phyloP scores from a whole-genome alignment of 192 early-diverging fungal species.

The Rhizoclosmatium sp. region DNA sequence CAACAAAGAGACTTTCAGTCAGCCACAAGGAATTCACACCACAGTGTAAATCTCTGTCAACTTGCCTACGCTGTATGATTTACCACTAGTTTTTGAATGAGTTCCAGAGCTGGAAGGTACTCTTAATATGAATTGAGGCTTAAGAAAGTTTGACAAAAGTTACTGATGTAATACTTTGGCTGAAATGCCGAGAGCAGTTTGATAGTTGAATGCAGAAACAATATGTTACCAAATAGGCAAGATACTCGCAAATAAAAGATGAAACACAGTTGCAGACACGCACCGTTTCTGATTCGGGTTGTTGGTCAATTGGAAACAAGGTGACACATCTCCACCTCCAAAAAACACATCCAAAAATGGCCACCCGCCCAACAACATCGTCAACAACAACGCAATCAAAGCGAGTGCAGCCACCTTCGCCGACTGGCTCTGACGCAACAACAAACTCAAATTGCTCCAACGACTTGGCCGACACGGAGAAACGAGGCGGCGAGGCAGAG shows the following conservation, averaged over 20 bases:
- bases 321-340: neutral
- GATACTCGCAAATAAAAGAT: neutral
- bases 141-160: too few relatives aligned
- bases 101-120: too few relatives aligned
- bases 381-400: neutral
- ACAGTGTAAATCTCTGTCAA: too few relatives aligned
- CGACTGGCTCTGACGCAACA: neutral
- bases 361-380: neutral
- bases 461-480: neutral
- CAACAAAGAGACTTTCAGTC: too few relatives aligned
- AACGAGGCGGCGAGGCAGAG: neutral
- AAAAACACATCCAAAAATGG: constrained; percentile 2
- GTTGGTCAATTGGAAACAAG: neutral
- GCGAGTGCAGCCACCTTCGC: constrained; percentile 4
- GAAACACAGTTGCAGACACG: neutral
- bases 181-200: too few relatives aligned
- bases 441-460: neutral
- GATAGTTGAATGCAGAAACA: too few relatives aligned
- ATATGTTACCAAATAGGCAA: too few relatives aligned
- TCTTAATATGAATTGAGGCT: too few relatives aligned
- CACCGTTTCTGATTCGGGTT: neutral
- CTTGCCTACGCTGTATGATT: too few relatives aligned
- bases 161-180: too few relatives aligned
- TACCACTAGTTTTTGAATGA: too few relatives aligned
- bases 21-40: too few relatives aligned